Percentiles rank a stretch among this genome's conserved stretches.
These are phyloP conservation scores for Didymella glomerata DNA, from an alignment of 2,329 filamentous ascomycete species.

Conservation along the genomic window DNA sequence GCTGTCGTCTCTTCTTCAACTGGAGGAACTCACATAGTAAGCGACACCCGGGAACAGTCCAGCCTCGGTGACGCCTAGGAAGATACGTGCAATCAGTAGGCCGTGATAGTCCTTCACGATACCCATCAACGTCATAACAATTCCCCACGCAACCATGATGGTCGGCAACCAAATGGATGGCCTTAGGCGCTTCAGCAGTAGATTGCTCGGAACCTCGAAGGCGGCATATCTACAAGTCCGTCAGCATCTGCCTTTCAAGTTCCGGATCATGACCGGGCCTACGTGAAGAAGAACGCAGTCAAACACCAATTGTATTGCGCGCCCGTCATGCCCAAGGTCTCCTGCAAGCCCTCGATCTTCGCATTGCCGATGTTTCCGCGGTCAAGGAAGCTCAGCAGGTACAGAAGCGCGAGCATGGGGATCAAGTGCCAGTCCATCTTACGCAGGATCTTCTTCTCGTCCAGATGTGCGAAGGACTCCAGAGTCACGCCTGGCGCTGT, in stretches of 20 bases:
- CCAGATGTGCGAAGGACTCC: conserved; percentile 48
- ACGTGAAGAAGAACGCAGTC: conserved; percentile 70
- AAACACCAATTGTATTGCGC: conserved; percentile 71
- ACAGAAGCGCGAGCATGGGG: conserved; percentile 51
- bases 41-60: conserved; percentile 41
- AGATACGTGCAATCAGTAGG: conserved; percentile 56
- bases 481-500: conserved; percentile 37
- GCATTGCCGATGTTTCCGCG: conserved; percentile 56
- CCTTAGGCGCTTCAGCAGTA: conserved; percentile 66
- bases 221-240: conserved; percentile 37
- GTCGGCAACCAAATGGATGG: conserved; percentile 55
- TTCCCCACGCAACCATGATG: conserved; percentile 62
- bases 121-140: conserved; percentile 61
- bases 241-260: not conserved
- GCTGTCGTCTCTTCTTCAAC: not conserved
- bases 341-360: conserved; percentile 47
- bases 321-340: conserved; percentile 50
- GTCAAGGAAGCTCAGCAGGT: conserved; percentile 50
- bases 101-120: conserved; percentile 58
- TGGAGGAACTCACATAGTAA: not conserved
- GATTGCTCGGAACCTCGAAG: conserved; percentile 65
- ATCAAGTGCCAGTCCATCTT: conserved; percentile 54
- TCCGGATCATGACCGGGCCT: conserved; percentile 23
- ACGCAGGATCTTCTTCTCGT: conserved; percentile 52
- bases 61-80: conserved; percentile 53